phyloP scores from a whole-genome alignment of 2,329 filamentous ascomycete species.

The Cercospora sp. region DNA sequence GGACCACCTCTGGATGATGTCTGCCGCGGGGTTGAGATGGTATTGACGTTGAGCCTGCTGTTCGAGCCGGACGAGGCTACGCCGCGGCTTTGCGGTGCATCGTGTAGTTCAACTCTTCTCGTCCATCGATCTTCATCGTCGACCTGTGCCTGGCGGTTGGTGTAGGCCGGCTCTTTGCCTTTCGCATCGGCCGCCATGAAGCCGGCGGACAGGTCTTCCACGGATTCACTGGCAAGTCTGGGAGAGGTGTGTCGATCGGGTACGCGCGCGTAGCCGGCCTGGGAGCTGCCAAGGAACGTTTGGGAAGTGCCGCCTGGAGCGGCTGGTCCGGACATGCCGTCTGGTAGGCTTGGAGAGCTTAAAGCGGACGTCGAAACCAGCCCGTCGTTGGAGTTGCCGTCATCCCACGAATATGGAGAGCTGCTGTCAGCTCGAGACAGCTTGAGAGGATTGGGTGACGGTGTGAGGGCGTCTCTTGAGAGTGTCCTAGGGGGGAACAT shows the following conservation, averaged over 20 bases:
- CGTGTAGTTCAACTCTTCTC: conserved; percentile 29
- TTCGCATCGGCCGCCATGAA: conserved; percentile 25
- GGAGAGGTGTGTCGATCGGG: conserved; percentile 35
- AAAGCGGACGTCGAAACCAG: conserved; percentile 32
- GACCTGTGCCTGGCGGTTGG: conserved; percentile 30
- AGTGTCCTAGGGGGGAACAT: conserved; percentile 37
- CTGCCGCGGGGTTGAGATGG: not conserved
- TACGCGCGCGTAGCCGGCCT: conserved; percentile 35
- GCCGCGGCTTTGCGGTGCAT: conserved; percentile 20
- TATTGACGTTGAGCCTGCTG: conserved; percentile 19
- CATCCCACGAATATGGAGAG: conserved; percentile 38
- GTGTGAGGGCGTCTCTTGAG: conserved; percentile 34
- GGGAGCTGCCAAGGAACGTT: conserved; percentile 33
- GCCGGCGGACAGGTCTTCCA: conserved; percentile 23
- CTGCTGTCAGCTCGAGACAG: conserved; percentile 28
- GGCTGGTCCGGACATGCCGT: conserved; percentile 28
- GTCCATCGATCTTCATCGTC: conserved; percentile 34
- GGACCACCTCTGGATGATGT: conserved; percentile 23
- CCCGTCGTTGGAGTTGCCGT: conserved; percentile 36
- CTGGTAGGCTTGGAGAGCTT: conserved; percentile 32
- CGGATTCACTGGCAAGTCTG: conserved; percentile 29
- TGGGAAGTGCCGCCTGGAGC: conserved; percentile 30
- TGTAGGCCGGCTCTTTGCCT: conserved; percentile 25
- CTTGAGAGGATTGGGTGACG: conserved; percentile 30
- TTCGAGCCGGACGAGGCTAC: conserved; percentile 10